Base-by-base conservation (phyloP, 164 flowering plant genomes). In the Nymphaea thermarum region DNA sequence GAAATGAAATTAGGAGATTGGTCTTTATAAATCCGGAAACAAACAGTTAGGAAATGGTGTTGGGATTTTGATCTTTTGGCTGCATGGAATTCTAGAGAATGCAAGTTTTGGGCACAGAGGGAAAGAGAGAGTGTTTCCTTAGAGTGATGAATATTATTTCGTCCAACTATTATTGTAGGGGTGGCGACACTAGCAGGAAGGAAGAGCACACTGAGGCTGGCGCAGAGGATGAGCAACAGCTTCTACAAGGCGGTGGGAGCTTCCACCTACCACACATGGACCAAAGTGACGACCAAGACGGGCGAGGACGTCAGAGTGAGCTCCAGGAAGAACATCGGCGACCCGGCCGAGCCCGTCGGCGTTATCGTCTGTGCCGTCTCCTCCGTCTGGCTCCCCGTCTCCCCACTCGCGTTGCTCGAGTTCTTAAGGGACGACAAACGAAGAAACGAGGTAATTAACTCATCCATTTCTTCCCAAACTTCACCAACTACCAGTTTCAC, bases 291-390 rank as follows among this genome's bases (percentile, higher is more conserved):
- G 2, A 79, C 83, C 41, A 89, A 87, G 70, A 80, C 83, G 15
- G 95, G 98, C 44, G 94, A 90, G 11, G 91, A 87, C 72, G 76
- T 92, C 3, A 81, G 94, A 77, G 82, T 92, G 62, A 70, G 94
- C 57, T 86, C 94, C 3, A 80, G 98, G 73, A 95, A 87, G 74
- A 92, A 95, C 79, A 67, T 90, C 67, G 87, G 86, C 65, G 94
- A 95, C 63, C 94, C 96, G 1, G 91, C 88, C 62, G 98, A 92
- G 68, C 99, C 97, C 62, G 76, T 75, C n/a, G 99, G 98, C 42
- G 71, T 86, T 65, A 90, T 95, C 53, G 62, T 95, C 55, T 89
- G 91, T 71, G 98, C 97, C 25, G 93, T 82, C 74, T 84, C 96
- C 15, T 90, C 98, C 16, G 83, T 90, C 0, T 92, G 97, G 91